Conservation (phyloP, 2,329 filamentous ascomycete species). For the Epichloe bromicola region DNA sequence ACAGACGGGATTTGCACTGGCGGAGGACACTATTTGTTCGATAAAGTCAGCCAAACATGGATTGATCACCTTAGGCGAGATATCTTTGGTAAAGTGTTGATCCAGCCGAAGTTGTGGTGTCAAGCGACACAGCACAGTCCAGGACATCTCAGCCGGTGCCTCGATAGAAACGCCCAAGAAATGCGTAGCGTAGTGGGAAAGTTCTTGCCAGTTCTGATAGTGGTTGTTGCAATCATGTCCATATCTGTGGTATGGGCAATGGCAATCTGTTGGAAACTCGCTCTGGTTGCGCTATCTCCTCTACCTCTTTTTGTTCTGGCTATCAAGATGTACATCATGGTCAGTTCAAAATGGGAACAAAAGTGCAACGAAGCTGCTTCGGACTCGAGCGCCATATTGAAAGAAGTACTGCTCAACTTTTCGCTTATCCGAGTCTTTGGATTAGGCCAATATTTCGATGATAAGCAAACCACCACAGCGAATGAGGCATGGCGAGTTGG, state of each 20-base stretch:
- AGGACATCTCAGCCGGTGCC: slow-evolving; percentile 50
- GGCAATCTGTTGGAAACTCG: slow-evolving; percentile 63
- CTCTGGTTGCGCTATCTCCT: slow-evolving; percentile 59
- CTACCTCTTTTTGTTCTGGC: slow-evolving; percentile 54
- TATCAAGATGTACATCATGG: slow-evolving; percentile 49
- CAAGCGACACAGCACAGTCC: slow-evolving; percentile 53
- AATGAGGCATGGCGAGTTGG: slow-evolving; percentile 45
- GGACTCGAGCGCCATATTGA: slow-evolving; percentile 42
- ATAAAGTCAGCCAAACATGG: slow-evolving; percentile 63
- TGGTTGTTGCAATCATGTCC: slow-evolving; percentile 51
- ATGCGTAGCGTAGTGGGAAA: slow-evolving; percentile 72
- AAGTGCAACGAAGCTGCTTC: slow-evolving; percentile 51
- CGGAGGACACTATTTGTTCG: slow-evolving; percentile 56
- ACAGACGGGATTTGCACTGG: slow-evolving; percentile 54
- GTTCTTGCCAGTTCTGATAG: slow-evolving; percentile 59
- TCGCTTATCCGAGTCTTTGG: slow-evolving; percentile 64
- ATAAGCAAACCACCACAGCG: slow-evolving; percentile 45
- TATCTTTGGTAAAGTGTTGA: slow-evolving; percentile 56
- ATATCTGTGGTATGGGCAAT: slow-evolving; percentile 67
- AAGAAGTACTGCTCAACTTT: slow-evolving; percentile 68
- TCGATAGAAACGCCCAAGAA: slow-evolving; percentile 77
- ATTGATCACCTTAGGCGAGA: slow-evolving; percentile 55
- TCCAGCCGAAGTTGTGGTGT: slow-evolving; percentile 71
- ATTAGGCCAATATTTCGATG: slow-evolving; percentile 57
- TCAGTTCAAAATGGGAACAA: slow-evolving; percentile 61